Evolutionary conservation across 2,329 filamentous ascomycete species (phyloP), one percentile per base, ranked within the genome.

Genomic region (Ascochyta fabae): DNA sequence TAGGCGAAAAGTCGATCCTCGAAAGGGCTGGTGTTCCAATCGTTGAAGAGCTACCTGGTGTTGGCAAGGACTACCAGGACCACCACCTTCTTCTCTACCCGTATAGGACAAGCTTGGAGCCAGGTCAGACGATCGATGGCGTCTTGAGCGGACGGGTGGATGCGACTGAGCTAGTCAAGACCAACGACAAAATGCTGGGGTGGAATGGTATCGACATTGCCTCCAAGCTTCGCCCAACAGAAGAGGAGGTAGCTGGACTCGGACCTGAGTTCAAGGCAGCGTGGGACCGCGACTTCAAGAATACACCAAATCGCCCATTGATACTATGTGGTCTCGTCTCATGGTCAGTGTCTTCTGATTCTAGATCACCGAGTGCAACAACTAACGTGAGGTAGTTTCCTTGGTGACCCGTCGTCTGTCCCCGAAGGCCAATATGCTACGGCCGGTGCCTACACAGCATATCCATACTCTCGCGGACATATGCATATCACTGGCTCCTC

Each of bases 21-120:
- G 53, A 65, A 12, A 77, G 77, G 45, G 80, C 84, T 57, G 75
- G 78, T 6, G 86, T 89, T 59, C 67, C 78, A 1, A 71, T 83
- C 0, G 62, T 86, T 10, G 77, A 81, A 10, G 79, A 88, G 58
- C 80, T 86, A 1, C 81, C 83, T 0, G 84, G 87, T 26, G 86
- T 90, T 6, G 87, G 87, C 4, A 83, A 82, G 55, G 86, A 89
- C 70, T 79, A 89, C 16, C 80, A 87, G 47, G 87, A 90, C 65
- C 86, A 87, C 53, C 78, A 87, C 38, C 71, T 87, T 1, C 58
- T 83, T 0, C 62, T 83, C 0, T 84, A 82, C 53, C 76, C 82
- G 0, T 88, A 86, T 69, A 78, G 77, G 44, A 79, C 80, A 1
- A 76, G 68, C 12, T 67, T 84, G 0, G 66, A 67, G 0, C 72